phyloP scores from a whole-genome alignment of 371 early-diverging fungal species.

The Mucor piriformis region DNA sequence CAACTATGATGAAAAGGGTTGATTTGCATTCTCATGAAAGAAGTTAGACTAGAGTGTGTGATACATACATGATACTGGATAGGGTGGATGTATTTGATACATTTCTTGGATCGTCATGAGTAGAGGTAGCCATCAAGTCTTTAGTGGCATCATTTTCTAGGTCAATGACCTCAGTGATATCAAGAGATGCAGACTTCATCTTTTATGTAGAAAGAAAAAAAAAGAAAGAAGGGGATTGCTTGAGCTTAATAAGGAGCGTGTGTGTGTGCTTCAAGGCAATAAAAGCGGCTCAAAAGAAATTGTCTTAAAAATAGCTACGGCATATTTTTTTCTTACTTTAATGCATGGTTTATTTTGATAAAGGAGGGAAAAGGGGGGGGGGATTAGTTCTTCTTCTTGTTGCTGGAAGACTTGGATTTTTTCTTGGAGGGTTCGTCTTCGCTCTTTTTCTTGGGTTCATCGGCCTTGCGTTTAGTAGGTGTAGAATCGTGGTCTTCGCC shows the following conservation, averaged over 20 bases:
- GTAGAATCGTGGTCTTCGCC: not conserved
- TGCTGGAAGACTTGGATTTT: slow-evolving; percentile 4
- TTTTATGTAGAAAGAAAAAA: not conserved
- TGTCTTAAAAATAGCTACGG: not conserved
- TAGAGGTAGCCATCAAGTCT: not conserved
- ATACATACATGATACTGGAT: slow-evolving; percentile 25
- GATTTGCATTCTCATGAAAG: not conserved
- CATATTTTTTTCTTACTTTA: slow-evolving; percentile 13
- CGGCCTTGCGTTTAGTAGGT: slow-evolving; percentile 9
- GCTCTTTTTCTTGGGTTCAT: not conserved
- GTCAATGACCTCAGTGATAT: not conserved
- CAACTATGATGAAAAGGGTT: slow-evolving; percentile 60
- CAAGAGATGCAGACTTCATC: not conserved
- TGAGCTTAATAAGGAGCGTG: not conserved
- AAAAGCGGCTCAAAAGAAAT: not conserved
- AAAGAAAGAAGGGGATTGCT: not conserved
- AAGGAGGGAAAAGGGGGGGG: too few relatives aligned
- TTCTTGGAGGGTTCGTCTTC: slow-evolving; percentile 6
- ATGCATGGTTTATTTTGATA: not conserved
- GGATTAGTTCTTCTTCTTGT: not conserved
- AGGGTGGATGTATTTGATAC: slow-evolving; percentile 26
- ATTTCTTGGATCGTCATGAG: slow-evolving; percentile 6
- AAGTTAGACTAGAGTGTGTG: not conserved
- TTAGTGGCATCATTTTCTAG: not conserved
- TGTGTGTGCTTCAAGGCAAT: too few relatives aligned